Percentiles rank a stretch among this genome's conserved stretches.
Conservation (phyloP, 306 rosid genomes). For the Luffa aegyptiaca region DNA sequence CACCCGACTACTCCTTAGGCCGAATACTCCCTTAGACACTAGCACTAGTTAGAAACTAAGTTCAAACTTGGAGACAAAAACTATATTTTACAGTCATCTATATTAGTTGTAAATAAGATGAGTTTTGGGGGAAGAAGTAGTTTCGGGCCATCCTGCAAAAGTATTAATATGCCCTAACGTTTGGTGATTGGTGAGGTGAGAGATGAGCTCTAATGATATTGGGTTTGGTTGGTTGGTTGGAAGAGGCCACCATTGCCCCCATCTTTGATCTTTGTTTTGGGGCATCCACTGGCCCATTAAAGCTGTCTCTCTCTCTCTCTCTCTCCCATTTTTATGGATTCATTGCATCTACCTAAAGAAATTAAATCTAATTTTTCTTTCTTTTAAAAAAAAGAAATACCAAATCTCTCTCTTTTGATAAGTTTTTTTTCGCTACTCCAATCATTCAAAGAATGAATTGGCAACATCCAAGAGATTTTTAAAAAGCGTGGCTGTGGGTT, state of each 20-base stretch:
- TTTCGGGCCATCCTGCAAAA: too few species aligned
- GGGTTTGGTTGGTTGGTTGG: conserved; percentile 17
- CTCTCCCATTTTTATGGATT: conserved; percentile 41
- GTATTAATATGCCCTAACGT: not conserved
- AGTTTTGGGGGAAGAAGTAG: too few species aligned
- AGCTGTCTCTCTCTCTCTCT: conserved; percentile 39
- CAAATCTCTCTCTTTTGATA: not conserved
- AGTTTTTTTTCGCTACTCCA: conserved; percentile 18
- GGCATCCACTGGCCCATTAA: conserved; percentile 43
- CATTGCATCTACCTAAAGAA: conserved; percentile 46
- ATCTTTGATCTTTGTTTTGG: conserved; percentile 14
- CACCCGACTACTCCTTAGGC: too few species aligned
- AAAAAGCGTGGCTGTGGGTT: not conserved
- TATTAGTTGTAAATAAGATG: too few species aligned
- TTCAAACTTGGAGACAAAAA: too few species aligned
- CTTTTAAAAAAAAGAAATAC: too few species aligned
- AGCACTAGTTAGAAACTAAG: too few species aligned
- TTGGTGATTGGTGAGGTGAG: not conserved
- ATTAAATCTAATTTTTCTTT: too few species aligned
- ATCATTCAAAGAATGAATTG: conserved; percentile 77
- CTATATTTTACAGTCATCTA: too few species aligned
- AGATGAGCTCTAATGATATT: conserved; percentile 36
- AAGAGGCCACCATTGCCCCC: conserved; percentile 49
- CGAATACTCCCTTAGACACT: too few species aligned
- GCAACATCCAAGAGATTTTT: conserved; percentile 72